A percentile compares a stretch with the other conserved stretches of the same genome.
These are phyloP conservation scores for Myxozyma monticola DNA, from an alignment of 805 yeast species.

Conservation along the genomic window DNA sequence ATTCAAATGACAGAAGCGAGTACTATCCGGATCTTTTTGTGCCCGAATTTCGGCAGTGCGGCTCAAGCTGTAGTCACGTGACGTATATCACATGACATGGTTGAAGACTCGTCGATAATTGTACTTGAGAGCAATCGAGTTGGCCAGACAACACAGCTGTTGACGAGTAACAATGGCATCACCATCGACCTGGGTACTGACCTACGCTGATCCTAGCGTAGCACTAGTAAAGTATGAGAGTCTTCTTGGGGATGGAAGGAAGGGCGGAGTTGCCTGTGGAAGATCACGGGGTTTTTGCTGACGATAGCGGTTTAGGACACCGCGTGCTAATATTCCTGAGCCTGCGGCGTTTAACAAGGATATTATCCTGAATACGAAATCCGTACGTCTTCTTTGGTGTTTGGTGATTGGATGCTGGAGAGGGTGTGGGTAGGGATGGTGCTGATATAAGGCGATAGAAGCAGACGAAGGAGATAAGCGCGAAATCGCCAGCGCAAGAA, in stretches of 20 bases:
- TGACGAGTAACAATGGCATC: background rate
- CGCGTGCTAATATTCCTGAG: conserved; percentile 4
- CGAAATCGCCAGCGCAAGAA: conserved; percentile 17
- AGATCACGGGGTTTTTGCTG: background rate
- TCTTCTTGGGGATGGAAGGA: background rate
- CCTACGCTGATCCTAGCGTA: conserved; percentile 6
- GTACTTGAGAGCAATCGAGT: no score
- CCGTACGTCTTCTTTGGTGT: conserved; percentile 7
- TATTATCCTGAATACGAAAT: conserved; percentile 17
- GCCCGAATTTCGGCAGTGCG: no score
- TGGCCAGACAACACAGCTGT: no score
- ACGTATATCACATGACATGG: no score
- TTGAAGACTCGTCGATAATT: no score
- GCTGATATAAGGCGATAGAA: conserved; percentile 9
- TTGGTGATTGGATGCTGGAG: background rate
- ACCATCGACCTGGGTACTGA: conserved; percentile 12
- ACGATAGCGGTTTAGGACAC: background rate
- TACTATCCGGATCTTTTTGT: no score
- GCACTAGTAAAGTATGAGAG: conserved; percentile 14
- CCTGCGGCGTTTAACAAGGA: conserved; percentile 26
- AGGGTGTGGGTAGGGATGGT: no score
- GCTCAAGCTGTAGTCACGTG: no score
- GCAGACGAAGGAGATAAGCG: conserved; percentile 19
- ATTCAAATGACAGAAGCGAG: no score
- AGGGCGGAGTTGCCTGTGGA: background rate